A percentile compares a stretch with the other conserved stretches of the same genome.
phyloP scores from a whole-genome alignment of 352 stramenopile species.

The Pythium pyrilobum region DNA sequence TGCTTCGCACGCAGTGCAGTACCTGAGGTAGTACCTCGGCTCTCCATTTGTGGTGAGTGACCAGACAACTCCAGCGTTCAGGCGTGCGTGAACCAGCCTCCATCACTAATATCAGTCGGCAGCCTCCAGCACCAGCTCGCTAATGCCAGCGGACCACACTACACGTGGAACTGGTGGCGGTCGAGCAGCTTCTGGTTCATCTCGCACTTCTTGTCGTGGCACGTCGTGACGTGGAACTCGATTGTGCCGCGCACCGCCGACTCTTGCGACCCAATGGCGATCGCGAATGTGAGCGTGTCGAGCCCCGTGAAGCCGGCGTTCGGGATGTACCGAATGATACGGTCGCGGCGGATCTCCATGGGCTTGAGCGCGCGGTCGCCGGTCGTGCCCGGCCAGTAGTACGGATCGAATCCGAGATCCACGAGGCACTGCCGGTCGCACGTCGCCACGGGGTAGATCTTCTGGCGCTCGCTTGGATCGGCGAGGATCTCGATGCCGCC shows the following conservation, averaged over 20 bases:
- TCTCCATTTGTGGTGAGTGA: no score
- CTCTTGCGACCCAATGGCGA: constrained; percentile 36
- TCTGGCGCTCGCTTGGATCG: constrained; percentile 47
- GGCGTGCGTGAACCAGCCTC: no score
- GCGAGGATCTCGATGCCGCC: constrained; percentile 43
- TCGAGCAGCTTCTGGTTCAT: constrained; percentile 14
- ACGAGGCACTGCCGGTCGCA: constrained; percentile 46
- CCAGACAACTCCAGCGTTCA: no score
- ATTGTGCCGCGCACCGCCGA: constrained; percentile 48
- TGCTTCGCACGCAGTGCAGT: no score
- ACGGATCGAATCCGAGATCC: constrained; percentile 44
- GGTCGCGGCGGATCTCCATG: constrained; percentile 33
- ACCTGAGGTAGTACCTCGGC: no score
- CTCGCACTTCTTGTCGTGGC: constrained; percentile 34
- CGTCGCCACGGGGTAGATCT: constrained; percentile 34
- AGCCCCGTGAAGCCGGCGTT: constrained; percentile 38
- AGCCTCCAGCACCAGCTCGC: no score
- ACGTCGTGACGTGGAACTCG: constrained; percentile 46
- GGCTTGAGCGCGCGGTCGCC: constrained; percentile 48
- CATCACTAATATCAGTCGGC: no score
- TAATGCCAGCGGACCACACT: no score
- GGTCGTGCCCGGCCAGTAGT: constrained; percentile 39
- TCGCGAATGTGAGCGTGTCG: constrained; percentile 58
- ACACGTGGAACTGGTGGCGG: background rate
- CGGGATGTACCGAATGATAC: constrained; percentile 56